Base-by-base conservation (phyloP, 176 grass and related monocot species). In the Aegilops speltoides region DNA sequence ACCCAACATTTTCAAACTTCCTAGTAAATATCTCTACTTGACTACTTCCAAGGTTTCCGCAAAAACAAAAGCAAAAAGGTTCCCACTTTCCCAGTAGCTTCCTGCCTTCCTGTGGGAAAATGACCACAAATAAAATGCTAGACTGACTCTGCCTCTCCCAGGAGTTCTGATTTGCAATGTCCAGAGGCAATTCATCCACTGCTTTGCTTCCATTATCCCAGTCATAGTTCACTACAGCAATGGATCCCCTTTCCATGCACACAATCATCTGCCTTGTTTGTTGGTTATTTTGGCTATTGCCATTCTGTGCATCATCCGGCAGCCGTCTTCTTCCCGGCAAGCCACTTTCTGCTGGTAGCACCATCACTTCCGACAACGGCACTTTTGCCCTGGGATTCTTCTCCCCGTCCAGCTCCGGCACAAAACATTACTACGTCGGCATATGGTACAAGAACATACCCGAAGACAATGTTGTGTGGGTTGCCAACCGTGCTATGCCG, bases 321-420 rank as follows among this genome's bases (percentile, higher is more conserved):
- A 84, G 81, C 38, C 67, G 64, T 20, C 79, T 90, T 70, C 66
- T 76, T 45, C 52, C 73, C 1, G n/a, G 24, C 7, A 61, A 83
- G 48, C 68, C 32, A 5, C 81, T 90, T 4, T 83, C 79, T 40
- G 4, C 56, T 13, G 5, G 28, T 19, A 61, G 7, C 56, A 87
- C 79, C 6, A 38, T 90, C 16, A 22, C 83, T 22, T 90, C 89
- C 16, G 56, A 87, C 0, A 74, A 56, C 2, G 56, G 89, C 43
- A 59, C 56, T 56, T 83, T 90, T 17, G 54, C 64, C 41, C 10
- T 90, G 11, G 89, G 89, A 59, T 90, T 90, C 40, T 83, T 87
- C 80, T 66, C 84, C 7, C 73, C 23, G 4, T 72, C 73, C 5
- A 79, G 71, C 60, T 73, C 84, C 16, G 50, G 17, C 61, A 25